These are phyloP conservation scores for Rosa chinensis DNA, from an alignment of 306 rosid species.

Conservation along the genomic window DNA sequence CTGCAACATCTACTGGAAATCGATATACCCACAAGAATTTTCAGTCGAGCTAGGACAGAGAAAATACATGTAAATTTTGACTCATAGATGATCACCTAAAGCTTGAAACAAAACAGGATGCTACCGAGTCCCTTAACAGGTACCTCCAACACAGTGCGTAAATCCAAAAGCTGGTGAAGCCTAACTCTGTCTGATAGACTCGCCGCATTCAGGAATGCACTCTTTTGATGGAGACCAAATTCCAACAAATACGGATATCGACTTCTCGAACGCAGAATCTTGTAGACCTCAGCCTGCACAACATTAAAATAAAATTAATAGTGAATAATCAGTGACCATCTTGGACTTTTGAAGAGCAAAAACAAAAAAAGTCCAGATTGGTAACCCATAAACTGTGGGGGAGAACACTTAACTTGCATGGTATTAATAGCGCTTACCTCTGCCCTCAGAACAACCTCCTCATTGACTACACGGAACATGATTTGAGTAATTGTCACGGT, in stretches of 20 bases:
- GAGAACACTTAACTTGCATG: no score
- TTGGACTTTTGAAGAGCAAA: not conserved
- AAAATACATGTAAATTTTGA: no score
- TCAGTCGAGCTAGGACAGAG: not conserved
- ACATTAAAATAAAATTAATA: no score
- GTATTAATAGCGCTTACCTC: no score
- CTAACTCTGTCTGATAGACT: not conserved
- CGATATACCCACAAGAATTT: not conserved
- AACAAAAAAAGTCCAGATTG: no score
- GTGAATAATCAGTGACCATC: no score
- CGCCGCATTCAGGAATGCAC: not conserved
- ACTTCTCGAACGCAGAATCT: not conserved
- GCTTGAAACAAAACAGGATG: not conserved
- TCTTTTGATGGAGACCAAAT: not conserved
- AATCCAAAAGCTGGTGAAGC: not conserved
- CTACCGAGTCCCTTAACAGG: not conserved
- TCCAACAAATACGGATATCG: not conserved
- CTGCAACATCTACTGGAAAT: slow-evolving; percentile 17
- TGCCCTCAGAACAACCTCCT: no score
- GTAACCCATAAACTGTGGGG: no score
- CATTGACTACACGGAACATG: no score
- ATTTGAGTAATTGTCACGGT: no score
- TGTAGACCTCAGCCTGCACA: not conserved
- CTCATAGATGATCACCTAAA: not conserved
- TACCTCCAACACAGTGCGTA: not conserved